Conservation (phyloP, 257 asterid species). For the Nicotiana attenuata region DNA sequence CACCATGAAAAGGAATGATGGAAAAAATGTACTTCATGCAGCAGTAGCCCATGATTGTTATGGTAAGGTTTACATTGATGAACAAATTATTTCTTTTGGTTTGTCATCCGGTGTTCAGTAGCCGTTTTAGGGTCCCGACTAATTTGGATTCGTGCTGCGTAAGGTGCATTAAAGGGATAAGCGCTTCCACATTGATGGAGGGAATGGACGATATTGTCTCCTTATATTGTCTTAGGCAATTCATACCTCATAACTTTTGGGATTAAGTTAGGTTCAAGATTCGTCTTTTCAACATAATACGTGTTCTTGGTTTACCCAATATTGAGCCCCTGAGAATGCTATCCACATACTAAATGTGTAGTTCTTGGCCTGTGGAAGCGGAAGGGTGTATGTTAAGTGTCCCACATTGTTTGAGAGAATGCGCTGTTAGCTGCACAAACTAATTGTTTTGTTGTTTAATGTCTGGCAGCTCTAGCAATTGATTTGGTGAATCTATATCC, state of each 20-base stretch:
- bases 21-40: constrained; percentile 5
- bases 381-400: too few relatives aligned
- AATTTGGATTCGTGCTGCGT: background rate
- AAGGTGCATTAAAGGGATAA: background rate
- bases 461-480: constrained; percentile 11
- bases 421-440: background rate
- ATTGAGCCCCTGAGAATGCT: background rate
- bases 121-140: background rate
- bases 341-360: background rate
- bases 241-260: background rate
- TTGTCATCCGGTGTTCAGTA: background rate
- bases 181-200: background rate
- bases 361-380: background rate
- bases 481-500: background rate
- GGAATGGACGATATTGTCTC: background rate
- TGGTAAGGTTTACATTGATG: background rate
- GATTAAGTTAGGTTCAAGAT: background rate
- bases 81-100: background rate
- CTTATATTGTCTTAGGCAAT: background rate
- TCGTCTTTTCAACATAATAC: background rate
- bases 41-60: constrained; percentile 2
- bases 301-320: background rate
- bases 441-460: background rate
- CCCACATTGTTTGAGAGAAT: too few relatives aligned
- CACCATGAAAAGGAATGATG: constrained; percentile 8